phyloP scores from a whole-genome alignment of 805 yeast species.

The Gaillardinia entomophila region DNA sequence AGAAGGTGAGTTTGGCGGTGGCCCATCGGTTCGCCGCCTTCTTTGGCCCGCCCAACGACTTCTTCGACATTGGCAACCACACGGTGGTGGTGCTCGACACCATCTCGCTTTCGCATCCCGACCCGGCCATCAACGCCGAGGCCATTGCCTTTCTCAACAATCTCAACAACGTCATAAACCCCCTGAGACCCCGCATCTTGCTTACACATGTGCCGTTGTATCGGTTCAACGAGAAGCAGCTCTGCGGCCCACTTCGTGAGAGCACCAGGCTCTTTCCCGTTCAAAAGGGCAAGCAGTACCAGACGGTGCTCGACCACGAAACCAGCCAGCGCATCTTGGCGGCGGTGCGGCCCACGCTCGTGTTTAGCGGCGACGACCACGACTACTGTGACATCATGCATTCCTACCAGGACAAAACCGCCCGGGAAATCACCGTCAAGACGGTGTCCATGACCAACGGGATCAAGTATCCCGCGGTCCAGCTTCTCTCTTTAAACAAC shows the following conservation, averaged over 20 bases:
- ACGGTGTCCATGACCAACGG: constrained; percentile 94
- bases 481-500: constrained; percentile 63
- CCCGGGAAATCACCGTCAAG: constrained; percentile 78
- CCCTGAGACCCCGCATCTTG: constrained; percentile 54
- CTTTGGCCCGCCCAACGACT: constrained; percentile 68
- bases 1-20: constrained; percentile 55
- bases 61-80: constrained; percentile 60
- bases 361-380: constrained; percentile 95
- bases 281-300: constrained; percentile 76
- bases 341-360: constrained; percentile 55
- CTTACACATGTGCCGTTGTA: constrained; percentile 86
- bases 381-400: constrained; percentile 85
- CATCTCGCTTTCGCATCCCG: constrained; percentile 65
- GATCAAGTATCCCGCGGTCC: constrained; percentile 77
- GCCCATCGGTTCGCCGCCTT: constrained; percentile 57
- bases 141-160: constrained; percentile 49
- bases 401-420: constrained; percentile 29
- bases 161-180: constrained; percentile 16
- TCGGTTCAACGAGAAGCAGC: constrained; percentile 54
- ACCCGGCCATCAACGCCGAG: constrained; percentile 38
- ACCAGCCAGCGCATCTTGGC: constrained; percentile 54
- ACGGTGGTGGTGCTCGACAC: constrained; percentile 73
- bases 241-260: constrained; percentile 79
- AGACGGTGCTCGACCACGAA: constrained; percentile 71
- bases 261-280: constrained; percentile 59